These are phyloP conservation scores for Byssochlamys sp. DNA, from an alignment of 2,329 filamentous ascomycete species.

Conservation along the genomic window DNA sequence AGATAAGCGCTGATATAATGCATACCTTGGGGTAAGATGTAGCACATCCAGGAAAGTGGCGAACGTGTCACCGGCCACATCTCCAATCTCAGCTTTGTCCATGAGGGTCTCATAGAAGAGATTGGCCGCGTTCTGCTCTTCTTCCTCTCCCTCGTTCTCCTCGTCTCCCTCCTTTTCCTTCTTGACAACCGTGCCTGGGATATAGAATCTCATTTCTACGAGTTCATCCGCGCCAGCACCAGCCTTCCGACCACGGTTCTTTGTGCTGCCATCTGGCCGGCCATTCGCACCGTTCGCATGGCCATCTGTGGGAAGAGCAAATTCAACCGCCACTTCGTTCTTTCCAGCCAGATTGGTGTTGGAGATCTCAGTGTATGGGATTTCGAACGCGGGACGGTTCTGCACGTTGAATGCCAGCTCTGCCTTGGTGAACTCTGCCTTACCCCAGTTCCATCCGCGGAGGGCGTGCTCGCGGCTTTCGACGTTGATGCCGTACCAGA, in stretches of 20 bases:
- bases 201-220: slow-evolving; percentile 98
- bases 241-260: slow-evolving; percentile 74
- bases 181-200: slow-evolving; percentile 75
- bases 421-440: slow-evolving; percentile 89
- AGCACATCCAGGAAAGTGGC: slow-evolving; percentile 94
- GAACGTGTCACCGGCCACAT: slow-evolving; percentile 96
- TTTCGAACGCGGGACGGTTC: slow-evolving; percentile 90
- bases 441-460: slow-evolving; percentile 98
- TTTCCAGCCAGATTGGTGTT: slow-evolving; percentile 96
- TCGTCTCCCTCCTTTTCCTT: slow-evolving; percentile 58
- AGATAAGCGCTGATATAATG: neutral
- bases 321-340: slow-evolving; percentile 94
- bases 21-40: slow-evolving; percentile 83
- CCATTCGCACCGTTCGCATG: slow-evolving; percentile 65
- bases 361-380: slow-evolving; percentile 92
- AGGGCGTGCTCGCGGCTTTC: slow-evolving; percentile 90
- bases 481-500: slow-evolving; percentile 90
- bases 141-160: slow-evolving; percentile 56
- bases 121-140: slow-evolving; percentile 89
- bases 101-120: slow-evolving; percentile 98
- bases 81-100: slow-evolving; percentile 97
- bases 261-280: slow-evolving; percentile 59
- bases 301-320: slow-evolving; percentile 64
- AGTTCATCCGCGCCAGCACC: slow-evolving; percentile 83
- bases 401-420: slow-evolving; percentile 95